A percentile compares a stretch with the other conserved stretches of the same genome.
These are phyloP conservation scores for Sugiyamaella xylanicola DNA, from an alignment of 1,139 yeast species.

Conservation along the genomic window DNA sequence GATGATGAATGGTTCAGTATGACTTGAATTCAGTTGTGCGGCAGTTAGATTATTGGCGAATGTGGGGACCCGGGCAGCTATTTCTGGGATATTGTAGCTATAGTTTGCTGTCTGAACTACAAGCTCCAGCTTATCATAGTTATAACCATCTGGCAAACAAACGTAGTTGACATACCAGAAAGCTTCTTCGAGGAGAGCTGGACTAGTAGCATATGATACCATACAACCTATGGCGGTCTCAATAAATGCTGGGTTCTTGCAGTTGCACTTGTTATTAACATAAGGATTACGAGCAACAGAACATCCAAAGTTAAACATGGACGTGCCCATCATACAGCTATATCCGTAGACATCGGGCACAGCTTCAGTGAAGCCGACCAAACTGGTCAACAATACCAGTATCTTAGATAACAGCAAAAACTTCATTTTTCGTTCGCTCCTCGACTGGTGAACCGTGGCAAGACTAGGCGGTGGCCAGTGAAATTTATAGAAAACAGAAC, in stretches of 20 bases:
- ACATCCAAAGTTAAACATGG: conserved; percentile 17
- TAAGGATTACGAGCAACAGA: conserved; percentile 1
- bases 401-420: not conserved
- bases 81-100: conserved; percentile 13
- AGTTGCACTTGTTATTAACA: conserved; percentile 21
- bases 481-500: not conserved
- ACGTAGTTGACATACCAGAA: conserved; percentile 1
- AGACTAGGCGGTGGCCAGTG: not conserved
- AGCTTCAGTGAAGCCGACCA: not conserved
- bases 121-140: not conserved
- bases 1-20: conserved; percentile 12
- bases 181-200: conserved; percentile 4
- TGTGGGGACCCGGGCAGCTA: conserved; percentile 14
- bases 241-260: conserved; percentile 19
- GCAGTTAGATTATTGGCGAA: conserved; percentile 14
- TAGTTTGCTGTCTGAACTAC: conserved; percentile 5
- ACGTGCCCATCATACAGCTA: conserved; percentile 13
- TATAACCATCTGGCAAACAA: conserved; percentile 11
- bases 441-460: too few species aligned
- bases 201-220: conserved; percentile 13
- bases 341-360: conserved; percentile 13
- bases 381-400: not conserved
- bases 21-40: conserved; percentile 5
- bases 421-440: too few species aligned
- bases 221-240: conserved; percentile 25